Evolutionary conservation across 1,139 yeast species (phyloP).

Genomic region (Diutina scorzettiae): DNA sequence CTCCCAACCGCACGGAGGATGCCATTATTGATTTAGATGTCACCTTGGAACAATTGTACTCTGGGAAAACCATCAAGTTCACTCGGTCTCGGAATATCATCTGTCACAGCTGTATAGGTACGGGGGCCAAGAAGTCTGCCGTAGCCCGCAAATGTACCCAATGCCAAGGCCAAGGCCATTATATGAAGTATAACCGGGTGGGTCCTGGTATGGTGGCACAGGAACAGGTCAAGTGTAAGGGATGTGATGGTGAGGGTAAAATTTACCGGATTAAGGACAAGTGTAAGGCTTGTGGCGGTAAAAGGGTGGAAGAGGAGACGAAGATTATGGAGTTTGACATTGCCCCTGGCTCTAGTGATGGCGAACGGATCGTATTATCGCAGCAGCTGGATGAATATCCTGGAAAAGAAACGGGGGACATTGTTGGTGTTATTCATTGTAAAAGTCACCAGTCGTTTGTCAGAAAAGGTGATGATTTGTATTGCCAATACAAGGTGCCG

Average conservation of each 20-base stretch:
- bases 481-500: constrained; percentile 47
- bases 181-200: constrained; percentile 48
- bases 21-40: constrained; percentile 55
- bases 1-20: constrained; percentile 45
- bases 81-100: constrained; percentile 62
- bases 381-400: constrained; percentile 74
- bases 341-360: constrained; percentile 55
- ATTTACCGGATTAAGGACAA: constrained; percentile 52
- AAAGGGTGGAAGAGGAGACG: constrained; percentile 49
- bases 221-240: constrained; percentile 49
- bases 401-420: constrained; percentile 71
- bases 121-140: constrained; percentile 60
- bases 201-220: constrained; percentile 71
- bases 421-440: constrained; percentile 48
- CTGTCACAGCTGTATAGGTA: constrained; percentile 63
- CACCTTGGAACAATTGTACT: constrained; percentile 63
- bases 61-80: constrained; percentile 71
- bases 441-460: constrained; percentile 34
- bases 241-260: constrained; percentile 66
- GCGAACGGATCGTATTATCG: constrained; percentile 47
- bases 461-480: constrained; percentile 55
- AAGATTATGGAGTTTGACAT: constrained; percentile 72
- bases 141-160: constrained; percentile 41
- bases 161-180: constrained; percentile 67
- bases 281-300: constrained; percentile 71